phyloP scores from a whole-genome alignment of 495 filamentous ascomycete genomes.

The Aspergillus coremiiformis region DNA sequence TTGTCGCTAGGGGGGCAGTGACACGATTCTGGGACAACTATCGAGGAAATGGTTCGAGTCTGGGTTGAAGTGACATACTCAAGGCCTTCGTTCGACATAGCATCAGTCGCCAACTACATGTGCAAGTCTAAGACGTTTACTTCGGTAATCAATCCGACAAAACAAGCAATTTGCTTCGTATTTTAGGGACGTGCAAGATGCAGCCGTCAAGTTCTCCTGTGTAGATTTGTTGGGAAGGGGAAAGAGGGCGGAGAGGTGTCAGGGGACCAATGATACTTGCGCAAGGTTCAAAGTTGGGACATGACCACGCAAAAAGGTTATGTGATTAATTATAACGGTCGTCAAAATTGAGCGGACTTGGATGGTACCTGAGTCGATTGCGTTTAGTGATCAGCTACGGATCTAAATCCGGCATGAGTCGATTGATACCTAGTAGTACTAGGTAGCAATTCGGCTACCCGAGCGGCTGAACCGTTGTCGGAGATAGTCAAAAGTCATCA shows the following conservation, averaged over 20 bases:
- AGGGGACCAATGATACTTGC: not conserved
- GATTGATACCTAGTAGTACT: not conserved
- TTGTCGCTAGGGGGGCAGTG: slow-evolving; percentile 36
- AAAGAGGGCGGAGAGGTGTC: no score
- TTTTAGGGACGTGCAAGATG: not conserved
- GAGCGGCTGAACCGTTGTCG: not conserved
- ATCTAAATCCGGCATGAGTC: not conserved
- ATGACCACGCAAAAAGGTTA: not conserved
- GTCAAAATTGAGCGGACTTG: not conserved
- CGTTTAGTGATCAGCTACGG: not conserved
- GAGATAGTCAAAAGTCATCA: not conserved
- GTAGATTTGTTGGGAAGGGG: not conserved
- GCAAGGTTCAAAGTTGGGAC: not conserved
- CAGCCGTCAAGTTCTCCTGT: not conserved
- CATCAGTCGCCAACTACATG: not conserved
- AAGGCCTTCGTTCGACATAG: not conserved
- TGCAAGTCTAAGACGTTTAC: not conserved
- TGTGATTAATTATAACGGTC: not conserved
- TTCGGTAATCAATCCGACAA: not conserved
- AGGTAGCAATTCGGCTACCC: not conserved
- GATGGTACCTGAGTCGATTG: not conserved
- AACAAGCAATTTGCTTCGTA: not conserved
- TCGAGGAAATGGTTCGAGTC: slow-evolving; percentile 20
- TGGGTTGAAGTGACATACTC: slow-evolving; percentile 11
- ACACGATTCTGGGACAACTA: slow-evolving; percentile 45